A percentile compares a stretch with the other conserved stretches of the same genome.
These are phyloP conservation scores for Lotmaria passim DNA, from an alignment of 208 protist species.

Conservation along the genomic window DNA sequence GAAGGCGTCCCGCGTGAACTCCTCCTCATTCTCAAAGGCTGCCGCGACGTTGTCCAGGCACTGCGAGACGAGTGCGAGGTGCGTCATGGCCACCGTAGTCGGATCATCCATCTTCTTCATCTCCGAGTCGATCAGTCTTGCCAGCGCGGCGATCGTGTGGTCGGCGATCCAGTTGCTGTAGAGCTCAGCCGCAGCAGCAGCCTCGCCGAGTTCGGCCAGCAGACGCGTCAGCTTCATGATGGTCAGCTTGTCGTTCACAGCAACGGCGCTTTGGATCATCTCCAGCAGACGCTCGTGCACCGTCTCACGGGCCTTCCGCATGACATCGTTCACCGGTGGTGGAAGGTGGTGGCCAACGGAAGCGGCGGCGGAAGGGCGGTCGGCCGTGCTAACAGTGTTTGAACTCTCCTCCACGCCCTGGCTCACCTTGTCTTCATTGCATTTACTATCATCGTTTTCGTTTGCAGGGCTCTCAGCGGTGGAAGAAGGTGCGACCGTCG, in stretches of 20 bases:
- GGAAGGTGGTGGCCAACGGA: not conserved
- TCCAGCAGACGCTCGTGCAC: slow-evolving; percentile 39
- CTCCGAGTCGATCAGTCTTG: slow-evolving; percentile 70
- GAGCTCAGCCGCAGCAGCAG: slow-evolving; percentile 37
- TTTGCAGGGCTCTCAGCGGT: not conserved
- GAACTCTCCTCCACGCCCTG: not conserved
- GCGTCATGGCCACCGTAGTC: slow-evolving; percentile 60
- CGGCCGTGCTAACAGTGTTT: not conserved
- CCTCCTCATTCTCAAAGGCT: slow-evolving; percentile 76
- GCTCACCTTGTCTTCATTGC: not conserved
- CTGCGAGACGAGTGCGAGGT: slow-evolving; percentile 82
- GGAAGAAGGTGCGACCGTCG: not conserved
- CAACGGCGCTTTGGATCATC: slow-evolving; percentile 41
- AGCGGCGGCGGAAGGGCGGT: not conserved
- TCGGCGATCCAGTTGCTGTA: slow-evolving; percentile 79
- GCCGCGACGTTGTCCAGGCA: slow-evolving; percentile 80
- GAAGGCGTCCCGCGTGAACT: slow-evolving; percentile 67
- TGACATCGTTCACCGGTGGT: slow-evolving; percentile 24
- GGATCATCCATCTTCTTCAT: slow-evolving; percentile 80
- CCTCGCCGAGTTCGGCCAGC: slow-evolving; percentile 55
- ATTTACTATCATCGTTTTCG: not conserved
- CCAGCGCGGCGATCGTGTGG: slow-evolving; percentile 59
- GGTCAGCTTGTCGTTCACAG: slow-evolving; percentile 71
- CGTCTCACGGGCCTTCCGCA: slow-evolving; percentile 27
- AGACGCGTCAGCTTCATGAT: slow-evolving; percentile 63